phyloP scores from a whole-genome alignment of 768 basidiomycete species.

The Suillus subalutaceus region DNA sequence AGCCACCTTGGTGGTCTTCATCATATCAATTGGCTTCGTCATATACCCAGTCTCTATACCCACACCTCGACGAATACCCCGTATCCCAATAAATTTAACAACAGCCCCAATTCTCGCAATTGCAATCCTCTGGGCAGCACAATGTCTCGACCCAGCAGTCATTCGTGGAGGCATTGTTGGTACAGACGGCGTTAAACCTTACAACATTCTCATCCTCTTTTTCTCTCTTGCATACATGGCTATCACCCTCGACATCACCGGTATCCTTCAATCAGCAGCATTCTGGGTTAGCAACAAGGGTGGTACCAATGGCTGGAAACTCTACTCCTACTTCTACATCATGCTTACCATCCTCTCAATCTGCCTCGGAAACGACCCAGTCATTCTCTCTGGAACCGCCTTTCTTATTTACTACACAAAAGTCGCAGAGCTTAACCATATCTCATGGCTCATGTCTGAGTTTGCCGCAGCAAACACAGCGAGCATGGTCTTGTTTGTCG shows the following conservation, averaged over 20 bases:
- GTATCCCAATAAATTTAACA: constrained; percentile 49
- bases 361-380: constrained; percentile 91
- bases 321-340: constrained; percentile 82
- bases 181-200: constrained; percentile 78
- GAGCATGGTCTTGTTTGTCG: constrained; percentile 75
- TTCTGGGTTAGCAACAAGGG: constrained; percentile 87
- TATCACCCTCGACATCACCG: constrained; percentile 88
- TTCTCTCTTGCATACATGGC: constrained; percentile 92
- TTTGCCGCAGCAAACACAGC: constrained; percentile 83
- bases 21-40: constrained; percentile 55
- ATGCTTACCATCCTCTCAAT: constrained; percentile 80
- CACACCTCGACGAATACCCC: constrained; percentile 34
- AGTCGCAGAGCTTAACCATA: constrained; percentile 51
- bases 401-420: constrained; percentile 89
- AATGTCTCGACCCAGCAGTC: constrained; percentile 48
- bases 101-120: constrained; percentile 59
- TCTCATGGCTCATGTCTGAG: constrained; percentile 73
- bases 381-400: constrained; percentile 89
- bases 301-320: constrained; percentile 66
- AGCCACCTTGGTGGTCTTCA: constrained; percentile 54
- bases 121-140: constrained; percentile 55
- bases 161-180: constrained; percentile 83
- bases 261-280: constrained; percentile 82
- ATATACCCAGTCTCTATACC: constrained; percentile 50
- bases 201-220: constrained; percentile 93